Conservation (phyloP, 805 yeast species). For the Starmerella asiatica region DNA sequence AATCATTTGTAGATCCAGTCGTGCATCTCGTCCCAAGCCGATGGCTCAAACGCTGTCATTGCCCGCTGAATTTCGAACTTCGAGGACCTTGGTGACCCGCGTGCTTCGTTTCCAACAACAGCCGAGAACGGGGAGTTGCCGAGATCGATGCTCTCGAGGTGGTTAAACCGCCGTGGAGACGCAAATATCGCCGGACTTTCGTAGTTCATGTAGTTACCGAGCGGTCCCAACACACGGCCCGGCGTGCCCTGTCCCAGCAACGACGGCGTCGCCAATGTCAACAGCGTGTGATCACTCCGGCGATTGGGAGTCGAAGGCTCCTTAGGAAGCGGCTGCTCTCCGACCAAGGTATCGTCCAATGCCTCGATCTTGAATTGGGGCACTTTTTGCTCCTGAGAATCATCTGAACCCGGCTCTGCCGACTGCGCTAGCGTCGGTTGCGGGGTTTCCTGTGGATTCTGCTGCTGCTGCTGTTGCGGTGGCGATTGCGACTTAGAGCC, state of each 20-base stretch:
- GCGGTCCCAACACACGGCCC: slow-evolving; percentile 1
- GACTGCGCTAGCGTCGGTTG: neutral
- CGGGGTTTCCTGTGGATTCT: neutral
- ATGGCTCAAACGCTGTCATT: slow-evolving; percentile 20
- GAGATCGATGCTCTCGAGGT: slow-evolving; percentile 9
- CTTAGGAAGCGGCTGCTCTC: neutral
- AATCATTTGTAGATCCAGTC: slow-evolving; percentile 17
- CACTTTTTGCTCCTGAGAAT: neutral
- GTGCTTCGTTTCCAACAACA: slow-evolving; percentile 8
- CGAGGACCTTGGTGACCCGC: slow-evolving; percentile 15
- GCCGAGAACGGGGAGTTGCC: slow-evolving; percentile 9
- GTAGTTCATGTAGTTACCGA: slow-evolving; percentile 7
- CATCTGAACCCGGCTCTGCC: neutral
- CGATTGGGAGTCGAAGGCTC: neutral
- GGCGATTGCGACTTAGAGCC: neutral
- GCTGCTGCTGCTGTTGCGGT: neutral
- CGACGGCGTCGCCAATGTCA: neutral
- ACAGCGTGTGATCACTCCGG: neutral
- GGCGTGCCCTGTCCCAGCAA: slow-evolving; percentile 10
- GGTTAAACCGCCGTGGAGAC: slow-evolving; percentile 11
- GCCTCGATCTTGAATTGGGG: neutral
- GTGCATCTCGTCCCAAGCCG: slow-evolving; percentile 20
- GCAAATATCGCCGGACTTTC: slow-evolving; percentile 14
- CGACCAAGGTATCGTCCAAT: neutral
- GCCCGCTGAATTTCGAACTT: slow-evolving; percentile 17